phyloP scores from a whole-genome alignment of 2,329 filamentous ascomycete species.

The Emericellopsis atlantica region DNA sequence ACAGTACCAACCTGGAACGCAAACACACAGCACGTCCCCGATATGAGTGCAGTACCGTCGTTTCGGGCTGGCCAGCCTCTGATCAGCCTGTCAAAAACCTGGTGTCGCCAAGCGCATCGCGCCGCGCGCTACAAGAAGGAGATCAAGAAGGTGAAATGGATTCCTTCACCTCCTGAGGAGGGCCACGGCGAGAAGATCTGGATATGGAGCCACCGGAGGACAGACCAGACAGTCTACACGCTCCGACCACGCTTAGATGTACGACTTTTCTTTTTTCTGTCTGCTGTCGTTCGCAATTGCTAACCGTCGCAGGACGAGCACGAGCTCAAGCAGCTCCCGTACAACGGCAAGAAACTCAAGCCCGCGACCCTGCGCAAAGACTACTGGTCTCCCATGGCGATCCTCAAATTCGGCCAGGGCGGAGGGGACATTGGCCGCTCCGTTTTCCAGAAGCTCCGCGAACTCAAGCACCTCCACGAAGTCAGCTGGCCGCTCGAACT shows the following conservation, averaged over 20 bases:
- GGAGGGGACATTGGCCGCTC: constrained; percentile 41
- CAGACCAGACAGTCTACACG: constrained; percentile 40
- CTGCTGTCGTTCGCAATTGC: background rate
- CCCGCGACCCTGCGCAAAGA: constrained; percentile 53
- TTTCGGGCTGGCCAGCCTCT: constrained; percentile 24
- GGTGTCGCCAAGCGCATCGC: constrained; percentile 17
- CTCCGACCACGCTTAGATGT: constrained; percentile 32
- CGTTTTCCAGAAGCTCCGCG: constrained; percentile 51
- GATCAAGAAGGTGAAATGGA: constrained; percentile 5
- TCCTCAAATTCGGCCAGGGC: constrained; percentile 43
- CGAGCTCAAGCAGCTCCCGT: constrained; percentile 45
- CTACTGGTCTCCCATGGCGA: constrained; percentile 50
- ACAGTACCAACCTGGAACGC: background rate
- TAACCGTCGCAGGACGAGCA: constrained; percentile 20
- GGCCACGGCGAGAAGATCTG: constrained; percentile 46
- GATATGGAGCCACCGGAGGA: constrained; percentile 36
- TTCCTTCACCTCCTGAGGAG: constrained; percentile 8
- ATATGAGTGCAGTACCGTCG: constrained; percentile 22
- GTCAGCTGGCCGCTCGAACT: constrained; percentile 43
- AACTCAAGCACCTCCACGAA: constrained; percentile 51
- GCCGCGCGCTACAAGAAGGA: background rate
- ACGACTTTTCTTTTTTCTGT: constrained; percentile 7
- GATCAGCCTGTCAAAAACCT: constrained; percentile 26
- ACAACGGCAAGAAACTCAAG: constrained; percentile 55
- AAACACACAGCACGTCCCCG: constrained; percentile 11